Evolutionary conservation across 2,329 filamentous ascomycete genomes (phyloP).

Genomic region (Diaporthe amygdali): DNA sequence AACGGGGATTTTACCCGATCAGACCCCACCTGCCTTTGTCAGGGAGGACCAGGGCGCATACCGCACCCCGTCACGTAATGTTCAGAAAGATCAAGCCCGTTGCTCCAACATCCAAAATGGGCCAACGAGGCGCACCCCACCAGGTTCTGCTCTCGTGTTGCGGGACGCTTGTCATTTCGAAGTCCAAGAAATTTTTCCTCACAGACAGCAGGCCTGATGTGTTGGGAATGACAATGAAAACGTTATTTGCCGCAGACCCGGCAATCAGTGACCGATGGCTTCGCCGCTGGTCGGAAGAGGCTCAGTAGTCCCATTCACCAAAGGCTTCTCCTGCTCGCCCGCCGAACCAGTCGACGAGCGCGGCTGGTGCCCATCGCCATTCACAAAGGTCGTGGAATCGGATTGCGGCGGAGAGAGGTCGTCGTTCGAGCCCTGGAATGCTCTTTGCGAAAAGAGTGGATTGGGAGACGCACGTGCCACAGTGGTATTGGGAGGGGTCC

Average conservation of each 20-base stretch:
- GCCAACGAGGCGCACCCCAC: background rate
- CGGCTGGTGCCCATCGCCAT: constrained; percentile 26
- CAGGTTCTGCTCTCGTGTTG: background rate
- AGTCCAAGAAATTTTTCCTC: too few relatives aligned
- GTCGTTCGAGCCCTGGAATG: constrained; percentile 32
- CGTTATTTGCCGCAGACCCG: background rate
- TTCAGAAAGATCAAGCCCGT: background rate
- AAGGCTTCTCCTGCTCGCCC: constrained; percentile 21
- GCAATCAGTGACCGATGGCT: background rate
- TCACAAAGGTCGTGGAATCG: constrained; percentile 26
- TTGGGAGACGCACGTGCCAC: constrained; percentile 53
- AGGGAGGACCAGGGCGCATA: background rate
- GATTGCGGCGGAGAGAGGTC: constrained; percentile 33
- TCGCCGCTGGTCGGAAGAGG: background rate
- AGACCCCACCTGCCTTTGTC: background rate
- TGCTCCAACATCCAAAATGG: background rate
- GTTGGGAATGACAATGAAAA: background rate
- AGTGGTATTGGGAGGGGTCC: constrained; percentile 50
- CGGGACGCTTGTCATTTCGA: background rate
- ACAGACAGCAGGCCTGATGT: background rate
- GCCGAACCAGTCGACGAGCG: constrained; percentile 23
- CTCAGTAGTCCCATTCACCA: constrained; percentile 19
- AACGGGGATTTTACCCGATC: background rate
- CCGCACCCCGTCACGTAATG: background rate
- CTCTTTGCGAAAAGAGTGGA: constrained; percentile 31